A percentile compares a stretch with the other conserved stretches of the same genome.
These are phyloP conservation scores for Coprinopsis sp. DNA, from an alignment of 768 basidiomycete genomes.

Conservation along the genomic window DNA sequence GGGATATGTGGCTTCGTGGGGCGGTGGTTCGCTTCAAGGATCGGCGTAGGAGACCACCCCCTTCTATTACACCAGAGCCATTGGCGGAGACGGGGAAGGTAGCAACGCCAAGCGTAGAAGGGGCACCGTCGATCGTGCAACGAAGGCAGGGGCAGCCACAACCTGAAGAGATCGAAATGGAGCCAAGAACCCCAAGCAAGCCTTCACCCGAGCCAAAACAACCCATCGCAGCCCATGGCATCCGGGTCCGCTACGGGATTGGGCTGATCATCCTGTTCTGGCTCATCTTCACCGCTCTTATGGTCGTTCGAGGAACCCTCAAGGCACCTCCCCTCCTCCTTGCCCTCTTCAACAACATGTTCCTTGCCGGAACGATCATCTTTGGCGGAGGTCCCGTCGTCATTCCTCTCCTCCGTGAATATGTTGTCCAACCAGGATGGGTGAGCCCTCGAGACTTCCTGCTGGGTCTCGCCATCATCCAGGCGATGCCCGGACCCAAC, in stretches of 20 bases:
- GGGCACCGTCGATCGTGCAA: background rate
- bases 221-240: constrained; percentile 18
- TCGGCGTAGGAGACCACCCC: constrained; percentile 6
- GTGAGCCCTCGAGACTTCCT: constrained; percentile 51
- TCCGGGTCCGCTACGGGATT: constrained; percentile 23
- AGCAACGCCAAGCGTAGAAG: background rate
- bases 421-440: constrained; percentile 48
- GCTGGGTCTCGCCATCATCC: constrained; percentile 46
- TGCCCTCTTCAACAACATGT: constrained; percentile 41
- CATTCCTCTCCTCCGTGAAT: constrained; percentile 47
- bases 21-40: constrained; percentile 14
- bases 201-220: background rate
- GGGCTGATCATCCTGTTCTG: constrained; percentile 23
- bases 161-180: background rate
- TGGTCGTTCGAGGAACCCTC: constrained; percentile 25
- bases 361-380: constrained; percentile 44
- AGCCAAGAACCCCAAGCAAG: background rate
- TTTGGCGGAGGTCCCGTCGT: constrained; percentile 57
- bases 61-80: background rate
- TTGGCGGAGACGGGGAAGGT: constrained; percentile 3
- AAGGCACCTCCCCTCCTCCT: constrained; percentile 23
- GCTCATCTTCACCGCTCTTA: constrained; percentile 22
- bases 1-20: constrained; percentile 29
- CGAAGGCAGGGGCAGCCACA: background rate
- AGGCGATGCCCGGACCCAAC: constrained; percentile 50